Percentiles rank a stretch among this genome's conserved stretches.
Evolutionary conservation across 371 early-diverging fungal species (phyloP).

Genomic region (Mucor irregularis): DNA sequence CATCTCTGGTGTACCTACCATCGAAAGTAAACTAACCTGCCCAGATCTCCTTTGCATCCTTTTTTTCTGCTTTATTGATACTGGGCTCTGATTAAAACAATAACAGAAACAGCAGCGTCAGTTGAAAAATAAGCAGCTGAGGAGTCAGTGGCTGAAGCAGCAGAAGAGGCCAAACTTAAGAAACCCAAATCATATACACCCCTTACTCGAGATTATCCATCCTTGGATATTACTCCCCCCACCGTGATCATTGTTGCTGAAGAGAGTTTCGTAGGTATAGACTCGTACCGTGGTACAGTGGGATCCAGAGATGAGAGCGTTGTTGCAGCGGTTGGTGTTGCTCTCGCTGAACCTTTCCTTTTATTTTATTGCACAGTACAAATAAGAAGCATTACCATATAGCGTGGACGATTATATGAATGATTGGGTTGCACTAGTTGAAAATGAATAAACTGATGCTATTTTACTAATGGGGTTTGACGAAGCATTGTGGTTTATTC

Average conservation of each 20-base stretch:
- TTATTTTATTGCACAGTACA: too few relatives aligned
- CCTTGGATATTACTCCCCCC: constrained; percentile 61
- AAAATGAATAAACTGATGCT: too few relatives aligned
- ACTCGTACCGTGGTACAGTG: constrained; percentile 74
- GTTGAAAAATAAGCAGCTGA: constrained; percentile 1
- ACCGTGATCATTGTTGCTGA: constrained; percentile 77
- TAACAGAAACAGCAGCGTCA: background rate
- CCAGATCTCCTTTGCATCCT: background rate
- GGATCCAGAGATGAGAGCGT: constrained; percentile 54
- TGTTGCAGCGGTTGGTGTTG: constrained; percentile 38
- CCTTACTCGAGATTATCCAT: constrained; percentile 60
- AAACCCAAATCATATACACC: constrained; percentile 41
- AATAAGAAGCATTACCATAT: too few relatives aligned
- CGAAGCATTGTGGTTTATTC: too few relatives aligned
- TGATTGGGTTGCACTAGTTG: too few relatives aligned
- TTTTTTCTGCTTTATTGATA: background rate
- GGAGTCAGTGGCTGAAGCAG: background rate
- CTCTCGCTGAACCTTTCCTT: constrained; percentile 66
- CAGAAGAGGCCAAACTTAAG: constrained; percentile 5
- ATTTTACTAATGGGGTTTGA: too few relatives aligned
- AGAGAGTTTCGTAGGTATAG: constrained; percentile 74
- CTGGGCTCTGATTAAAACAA: background rate
- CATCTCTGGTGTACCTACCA: constrained; percentile 46
- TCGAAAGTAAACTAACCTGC: constrained; percentile 24
- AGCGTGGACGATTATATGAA: too few relatives aligned